A percentile compares a stretch with the other conserved stretches of the same genome.
phyloP scores from a whole-genome alignment of 768 basidiomycete species.

The Daedaleopsis sinensis region DNA sequence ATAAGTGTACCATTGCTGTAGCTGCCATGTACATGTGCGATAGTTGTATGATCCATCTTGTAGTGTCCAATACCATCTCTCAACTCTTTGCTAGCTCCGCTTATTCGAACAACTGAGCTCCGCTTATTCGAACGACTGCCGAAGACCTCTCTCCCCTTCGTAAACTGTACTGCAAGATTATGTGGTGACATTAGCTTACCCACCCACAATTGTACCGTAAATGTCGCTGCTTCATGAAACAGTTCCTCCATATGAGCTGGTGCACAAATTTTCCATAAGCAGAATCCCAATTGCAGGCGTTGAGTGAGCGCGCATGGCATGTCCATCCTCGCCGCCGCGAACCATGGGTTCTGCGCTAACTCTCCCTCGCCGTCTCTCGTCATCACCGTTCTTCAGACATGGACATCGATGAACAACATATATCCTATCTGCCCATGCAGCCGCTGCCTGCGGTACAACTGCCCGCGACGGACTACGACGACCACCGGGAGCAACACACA shows the following conservation, averaged over 20 bases:
- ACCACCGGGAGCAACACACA: constrained; percentile 50
- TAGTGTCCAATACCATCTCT: too few relatives aligned
- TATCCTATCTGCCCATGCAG: constrained; percentile 14
- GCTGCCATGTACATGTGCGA: not conserved
- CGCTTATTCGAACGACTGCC: too few relatives aligned
- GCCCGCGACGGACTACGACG: constrained; percentile 49
- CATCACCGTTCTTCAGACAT: constrained; percentile 2
- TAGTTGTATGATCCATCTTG: not conserved
- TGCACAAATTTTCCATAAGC: not conserved
- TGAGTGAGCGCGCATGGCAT: constrained; percentile 11
- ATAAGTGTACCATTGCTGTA: not conserved
- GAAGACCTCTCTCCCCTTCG: too few relatives aligned
- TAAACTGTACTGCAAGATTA: too few relatives aligned
- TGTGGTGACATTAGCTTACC: too few relatives aligned
- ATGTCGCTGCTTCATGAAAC: not conserved
- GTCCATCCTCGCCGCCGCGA: not conserved
- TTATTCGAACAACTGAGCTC: too few relatives aligned
- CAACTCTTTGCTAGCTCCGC: too few relatives aligned
- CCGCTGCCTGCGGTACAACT: constrained; percentile 38
- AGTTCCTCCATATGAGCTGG: too few relatives aligned
- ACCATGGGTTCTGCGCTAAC: constrained; percentile 1
- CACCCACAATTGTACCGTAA: not conserved
- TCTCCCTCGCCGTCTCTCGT: not conserved
- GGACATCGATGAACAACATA: constrained; percentile 16
- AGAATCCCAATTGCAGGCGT: constrained; percentile 5